Evolutionary conservation across 179 eudicot genomes (phyloP).

Genomic region (Vitellaria paradoxa): DNA sequence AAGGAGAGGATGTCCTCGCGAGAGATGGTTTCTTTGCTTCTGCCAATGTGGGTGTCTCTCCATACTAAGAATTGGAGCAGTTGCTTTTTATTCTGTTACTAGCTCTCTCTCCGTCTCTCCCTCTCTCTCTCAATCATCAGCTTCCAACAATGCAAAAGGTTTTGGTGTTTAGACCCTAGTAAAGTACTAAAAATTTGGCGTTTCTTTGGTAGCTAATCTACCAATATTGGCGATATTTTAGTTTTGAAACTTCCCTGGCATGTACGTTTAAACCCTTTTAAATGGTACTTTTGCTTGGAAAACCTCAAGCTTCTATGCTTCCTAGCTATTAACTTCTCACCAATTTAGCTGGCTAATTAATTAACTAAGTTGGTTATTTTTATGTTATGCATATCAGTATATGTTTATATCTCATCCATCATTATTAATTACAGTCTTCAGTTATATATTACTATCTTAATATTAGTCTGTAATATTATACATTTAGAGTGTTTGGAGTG

Average conservation of each 20-base stretch:
- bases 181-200: neutral
- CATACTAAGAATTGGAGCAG: slow-evolving; percentile 25
- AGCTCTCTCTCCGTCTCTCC: neutral
- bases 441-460: too few relatives aligned
- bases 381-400: neutral
- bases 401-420: too few relatives aligned
- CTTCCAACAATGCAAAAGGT: neutral
- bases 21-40: slow-evolving; percentile 33
- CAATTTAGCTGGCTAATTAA: neutral
- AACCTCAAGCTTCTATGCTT: neutral
- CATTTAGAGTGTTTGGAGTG: too few relatives aligned
- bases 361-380: too few relatives aligned
- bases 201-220: neutral
- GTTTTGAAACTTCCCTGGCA: neutral
- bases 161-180: neutral
- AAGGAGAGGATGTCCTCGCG: slow-evolving; percentile 36
- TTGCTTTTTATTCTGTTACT: neutral
- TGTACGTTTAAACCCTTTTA: neutral
- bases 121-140: neutral
- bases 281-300: neutral
- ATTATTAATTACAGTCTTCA: too few relatives aligned
- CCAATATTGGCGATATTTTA: too few relatives aligned
- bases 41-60: slow-evolving; percentile 38
- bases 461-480: too few relatives aligned
- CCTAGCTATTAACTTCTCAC: neutral